Evolutionary conservation across 495 filamentous ascomycete genomes (phyloP).

Genomic region (Terfezia claveryi): DNA sequence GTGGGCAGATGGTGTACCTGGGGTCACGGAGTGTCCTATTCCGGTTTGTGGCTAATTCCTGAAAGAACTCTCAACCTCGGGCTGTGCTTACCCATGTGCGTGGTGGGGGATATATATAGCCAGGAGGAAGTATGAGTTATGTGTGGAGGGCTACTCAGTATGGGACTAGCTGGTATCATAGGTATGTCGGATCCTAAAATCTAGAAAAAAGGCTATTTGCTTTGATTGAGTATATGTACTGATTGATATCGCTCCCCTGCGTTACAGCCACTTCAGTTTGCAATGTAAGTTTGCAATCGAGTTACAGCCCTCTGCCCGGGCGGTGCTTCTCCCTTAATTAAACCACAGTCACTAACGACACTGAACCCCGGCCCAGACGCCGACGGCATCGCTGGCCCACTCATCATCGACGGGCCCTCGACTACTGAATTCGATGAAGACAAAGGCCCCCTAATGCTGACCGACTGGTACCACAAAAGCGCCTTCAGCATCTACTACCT

Average conservation of each 20-base stretch:
- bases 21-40: conserved; percentile 31
- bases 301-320: too few species aligned
- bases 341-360: too few species aligned
- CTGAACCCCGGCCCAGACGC: background rate
- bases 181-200: background rate
- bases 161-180: conserved; percentile 29
- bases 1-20: conserved; percentile 28
- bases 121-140: conserved; percentile 22
- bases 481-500: conserved; percentile 15
- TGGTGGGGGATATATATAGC: conserved; percentile 1
- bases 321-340: too few species aligned
- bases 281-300: background rate
- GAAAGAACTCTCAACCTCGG: too few species aligned
- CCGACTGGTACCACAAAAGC: conserved; percentile 23
- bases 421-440: conserved; percentile 27
- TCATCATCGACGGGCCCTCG: conserved; percentile 29
- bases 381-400: conserved; percentile 25
- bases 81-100: too few species aligned
- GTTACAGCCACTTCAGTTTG: background rate
- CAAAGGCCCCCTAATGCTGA: conserved; percentile 24
- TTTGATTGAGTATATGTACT: too few species aligned
- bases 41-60: conserved; percentile 9
- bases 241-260: too few species aligned
- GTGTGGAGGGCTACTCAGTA: conserved; percentile 22
- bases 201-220: too few species aligned